Evolutionary conservation across 371 early-diverging fungal genomes (phyloP), one percentile per base, ranked within the genome.

Genomic region (Chytridium lagenaria): DNA sequence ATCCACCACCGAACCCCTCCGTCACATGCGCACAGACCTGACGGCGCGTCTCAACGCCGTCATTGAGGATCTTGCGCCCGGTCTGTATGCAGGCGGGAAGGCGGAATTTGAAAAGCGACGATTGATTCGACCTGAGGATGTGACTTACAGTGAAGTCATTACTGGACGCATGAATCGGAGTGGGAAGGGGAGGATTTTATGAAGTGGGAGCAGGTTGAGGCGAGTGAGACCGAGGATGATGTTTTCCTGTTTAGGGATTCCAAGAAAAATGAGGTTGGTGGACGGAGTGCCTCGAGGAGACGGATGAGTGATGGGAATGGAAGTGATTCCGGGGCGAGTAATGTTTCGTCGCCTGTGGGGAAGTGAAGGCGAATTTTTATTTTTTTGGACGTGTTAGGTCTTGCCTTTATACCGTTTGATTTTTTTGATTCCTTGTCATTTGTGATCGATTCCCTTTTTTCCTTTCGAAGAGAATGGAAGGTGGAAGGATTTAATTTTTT

Each of bases 1-100:
- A 36, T n/a, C 72, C 15, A 68, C 77, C 59, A 69, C 81, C 38
- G 71, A 81, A 59, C 74, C 73, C 12, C 73, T 84, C 44, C 76
- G 84, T 34, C 59, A 67, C 15, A 78, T 80, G 72, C 89, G 98
- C 33, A 89, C 90, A 37, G 87, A 92, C 38, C 86, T 97, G 15
- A 89, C 92, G 15, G 85, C 86, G 55, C 86, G 92, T 57, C 90
- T 97, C 61, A 94, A 92, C 2, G 81, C 86, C 19, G 78, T 93
- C 22, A 92, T 97, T 69, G 91, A 92, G 50, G 94, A 95, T 51
- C 88, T 94, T 36, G 97, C 94, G 0, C 96, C 96, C 0, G 87
- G 91, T 72, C 86, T 95, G 23, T 95, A 91, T 68, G 77, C 72
- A 73, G 90, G 90, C 16, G 92, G 93, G 76, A 52, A 72, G 51